These are phyloP conservation scores for Lentinus tigrinus DNA, from an alignment of 768 basidiomycete genomes.

Conservation along the genomic window DNA sequence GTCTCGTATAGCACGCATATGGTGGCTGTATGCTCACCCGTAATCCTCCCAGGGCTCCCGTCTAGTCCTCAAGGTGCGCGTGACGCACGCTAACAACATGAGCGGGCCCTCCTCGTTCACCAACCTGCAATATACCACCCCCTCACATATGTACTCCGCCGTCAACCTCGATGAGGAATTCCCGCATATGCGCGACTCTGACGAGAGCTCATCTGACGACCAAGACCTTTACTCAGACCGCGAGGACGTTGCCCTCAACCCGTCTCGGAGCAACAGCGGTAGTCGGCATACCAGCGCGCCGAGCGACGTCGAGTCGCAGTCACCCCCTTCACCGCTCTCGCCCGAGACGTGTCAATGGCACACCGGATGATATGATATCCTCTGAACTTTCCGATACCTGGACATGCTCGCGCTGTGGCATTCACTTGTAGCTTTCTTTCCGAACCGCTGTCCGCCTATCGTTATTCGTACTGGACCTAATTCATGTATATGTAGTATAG, in stretches of 20 bases:
- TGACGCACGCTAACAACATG: not conserved
- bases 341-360: not conserved
- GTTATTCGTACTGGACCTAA: too few species aligned
- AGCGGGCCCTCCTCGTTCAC: conserved; percentile 1
- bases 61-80: conserved; percentile 14
- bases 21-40: not conserved
- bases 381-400: too few species aligned
- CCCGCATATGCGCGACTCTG: not conserved
- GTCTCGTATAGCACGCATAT: not conserved
- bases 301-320: conserved; percentile 1
- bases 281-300: not conserved
- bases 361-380: too few species aligned
- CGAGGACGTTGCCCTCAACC: conserved; percentile 2
- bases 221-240: not conserved
- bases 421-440: too few species aligned
- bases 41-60: conserved; percentile 10
- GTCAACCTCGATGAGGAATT: conserved; percentile 5
- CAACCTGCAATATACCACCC: conserved; percentile 1
- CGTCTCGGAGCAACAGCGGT: not conserved
- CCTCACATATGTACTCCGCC: conserved; percentile 7
- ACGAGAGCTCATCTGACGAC: not conserved
- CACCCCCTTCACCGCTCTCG: conserved; percentile 6
- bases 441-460: too few species aligned
- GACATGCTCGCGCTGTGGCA: too few species aligned
- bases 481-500: too few species aligned